Conservation (phyloP, 306 rosid species). For the Glycine latifolia region DNA sequence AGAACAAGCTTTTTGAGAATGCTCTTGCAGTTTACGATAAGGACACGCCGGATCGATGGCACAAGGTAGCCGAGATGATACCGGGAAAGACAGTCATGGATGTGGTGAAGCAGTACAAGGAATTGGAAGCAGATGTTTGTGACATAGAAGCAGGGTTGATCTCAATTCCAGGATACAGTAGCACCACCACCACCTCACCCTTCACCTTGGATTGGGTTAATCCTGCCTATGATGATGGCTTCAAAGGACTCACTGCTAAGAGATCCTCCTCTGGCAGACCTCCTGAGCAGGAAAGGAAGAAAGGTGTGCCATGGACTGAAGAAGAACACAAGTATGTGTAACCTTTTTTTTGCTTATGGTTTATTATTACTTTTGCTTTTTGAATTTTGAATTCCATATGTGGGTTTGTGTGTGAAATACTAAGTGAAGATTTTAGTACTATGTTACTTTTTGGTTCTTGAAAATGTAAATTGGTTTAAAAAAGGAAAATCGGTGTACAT, state of each 20-base stretch:
- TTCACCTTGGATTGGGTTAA: conserved; percentile 85
- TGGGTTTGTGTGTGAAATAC: not conserved
- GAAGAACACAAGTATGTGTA: conserved; percentile 81
- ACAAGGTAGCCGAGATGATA: conserved; percentile 75
- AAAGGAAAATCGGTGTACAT: not conserved
- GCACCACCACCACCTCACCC: conserved; percentile 40
- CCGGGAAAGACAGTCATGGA: conserved; percentile 81
- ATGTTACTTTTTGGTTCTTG: conserved; percentile 9
- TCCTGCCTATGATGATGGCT: conserved; percentile 65
- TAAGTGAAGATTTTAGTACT: conserved; percentile 6
- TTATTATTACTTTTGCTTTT: conserved; percentile 33
- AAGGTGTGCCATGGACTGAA: conserved; percentile 96
- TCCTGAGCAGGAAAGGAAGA: conserved; percentile 81
- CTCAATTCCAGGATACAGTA: conserved; percentile 73
- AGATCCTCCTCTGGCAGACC: conserved; percentile 62
- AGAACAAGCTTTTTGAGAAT: conserved; percentile 90
- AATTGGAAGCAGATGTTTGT: conserved; percentile 74
- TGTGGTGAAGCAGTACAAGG: conserved; percentile 75
- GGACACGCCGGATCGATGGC: conserved; percentile 89
- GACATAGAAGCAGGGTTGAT: conserved; percentile 84
- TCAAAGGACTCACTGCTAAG: conserved; percentile 62
- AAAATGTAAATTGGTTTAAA: conserved; percentile 17
- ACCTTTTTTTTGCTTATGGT: too few species aligned
- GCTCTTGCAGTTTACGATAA: conserved; percentile 82
- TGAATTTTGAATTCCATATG: not conserved